Evolutionary conservation across 2,329 filamentous ascomycete species (phyloP), one percentile per base, ranked within the genome.

Genomic region (Colletotrichum echinochloae): DNA sequence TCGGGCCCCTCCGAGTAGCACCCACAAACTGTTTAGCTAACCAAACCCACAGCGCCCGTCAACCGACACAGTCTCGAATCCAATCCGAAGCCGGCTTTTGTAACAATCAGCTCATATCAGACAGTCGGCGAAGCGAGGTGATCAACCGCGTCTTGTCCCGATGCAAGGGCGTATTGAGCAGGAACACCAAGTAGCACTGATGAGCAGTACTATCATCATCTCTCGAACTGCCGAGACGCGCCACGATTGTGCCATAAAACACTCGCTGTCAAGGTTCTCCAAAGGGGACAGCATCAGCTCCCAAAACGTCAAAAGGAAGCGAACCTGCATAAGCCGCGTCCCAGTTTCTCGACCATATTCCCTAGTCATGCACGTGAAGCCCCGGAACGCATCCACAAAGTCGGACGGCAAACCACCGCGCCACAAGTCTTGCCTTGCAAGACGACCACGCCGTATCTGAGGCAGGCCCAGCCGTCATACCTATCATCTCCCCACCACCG

Each of bases 161-260:
- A 23, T 28, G 37, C 18, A 60, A 70, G 56, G 56, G 55, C 66
- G 61, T 44, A 39, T 28, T 26, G 60, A 49, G 56, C 49, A 56
- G 55, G 26, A 41, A 44, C 23, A 61, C 39, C 48, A 46, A 56
- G 23, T 18, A 49, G 41, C 44, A 30, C 35, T 20, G 28, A 33
- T 37, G 16, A n/a, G n/a, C 63, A 61, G 51, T 35, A 51, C 60
- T 52, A 46, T 23, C 63, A 66, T 66, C 62, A 70, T 66, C 39
- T 28, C 30, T 66, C 35, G 6, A 70, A 61, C 55, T 70, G 56
- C 67, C 67, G 67, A 61, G 67, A 66, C 59, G 48, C 48, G 67
- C 63, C 56, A 70, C 67, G 30, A 26, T n/a, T 35, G 48, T 46
- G 39, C 48, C 48, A 20, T 26, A 9, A 39, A n/a, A 60, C 56